phyloP scores from a whole-genome alignment of 768 basidiomycete genomes.

The Tricholoma sp. region DNA sequence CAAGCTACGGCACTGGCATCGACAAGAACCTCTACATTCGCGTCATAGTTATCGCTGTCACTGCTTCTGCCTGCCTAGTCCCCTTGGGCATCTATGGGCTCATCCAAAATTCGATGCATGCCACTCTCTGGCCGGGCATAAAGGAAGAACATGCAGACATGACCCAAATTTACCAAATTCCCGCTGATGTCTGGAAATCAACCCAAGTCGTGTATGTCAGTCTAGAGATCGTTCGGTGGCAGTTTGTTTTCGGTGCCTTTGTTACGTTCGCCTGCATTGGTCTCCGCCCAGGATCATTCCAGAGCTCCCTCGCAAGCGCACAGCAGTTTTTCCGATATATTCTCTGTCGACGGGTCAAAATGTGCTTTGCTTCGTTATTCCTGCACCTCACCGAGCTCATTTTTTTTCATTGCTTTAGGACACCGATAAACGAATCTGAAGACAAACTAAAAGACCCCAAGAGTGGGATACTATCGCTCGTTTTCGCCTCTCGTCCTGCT shows the following conservation, averaged over 20 bases:
- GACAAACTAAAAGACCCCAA: no score
- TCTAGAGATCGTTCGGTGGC: slow-evolving; percentile 35
- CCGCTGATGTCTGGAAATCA: not conserved
- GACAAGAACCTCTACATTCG: not conserved
- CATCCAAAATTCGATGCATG: not conserved
- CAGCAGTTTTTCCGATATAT: not conserved
- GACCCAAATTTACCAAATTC: not conserved
- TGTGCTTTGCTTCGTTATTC: not conserved
- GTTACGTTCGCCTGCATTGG: slow-evolving; percentile 65
- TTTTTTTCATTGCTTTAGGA: not conserved
- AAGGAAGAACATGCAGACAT: not conserved
- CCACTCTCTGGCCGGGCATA: not conserved
- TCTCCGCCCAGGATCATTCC: slow-evolving; percentile 53
- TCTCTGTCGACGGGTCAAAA: not conserved
- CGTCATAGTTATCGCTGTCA: not conserved
- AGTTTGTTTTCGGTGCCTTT: slow-evolving; percentile 40
- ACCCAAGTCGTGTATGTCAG: not conserved
- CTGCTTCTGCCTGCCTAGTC: not conserved
- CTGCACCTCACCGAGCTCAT: not conserved
- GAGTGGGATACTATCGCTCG: not conserved
- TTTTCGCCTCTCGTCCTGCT: not conserved
- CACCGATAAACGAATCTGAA: not conserved
- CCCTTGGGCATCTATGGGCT: not conserved
- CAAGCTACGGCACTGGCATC: not conserved
- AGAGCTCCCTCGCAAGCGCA: slow-evolving; percentile 38